Percentiles rank a stretch among this genome's conserved stretches.
phyloP scores from a whole-genome alignment of 2,329 filamentous ascomycete genomes.

The Fusarium xylarioides region DNA sequence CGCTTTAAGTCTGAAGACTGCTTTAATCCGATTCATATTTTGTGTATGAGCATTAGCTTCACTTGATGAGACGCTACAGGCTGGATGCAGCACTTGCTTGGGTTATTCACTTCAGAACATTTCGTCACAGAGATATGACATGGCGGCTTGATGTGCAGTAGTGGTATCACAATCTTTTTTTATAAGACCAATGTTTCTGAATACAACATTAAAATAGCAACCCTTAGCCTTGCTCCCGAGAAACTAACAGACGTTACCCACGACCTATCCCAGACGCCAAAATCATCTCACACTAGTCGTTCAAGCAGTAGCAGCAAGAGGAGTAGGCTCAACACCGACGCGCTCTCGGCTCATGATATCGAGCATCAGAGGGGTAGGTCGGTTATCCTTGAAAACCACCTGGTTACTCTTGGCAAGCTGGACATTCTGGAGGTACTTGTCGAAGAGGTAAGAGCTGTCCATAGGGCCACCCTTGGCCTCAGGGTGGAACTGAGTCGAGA shows the following conservation, averaged over 20 bases:
- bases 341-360: constrained; percentile 94
- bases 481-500: constrained; percentile 98
- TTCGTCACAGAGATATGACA: not conserved
- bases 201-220: constrained; percentile 3
- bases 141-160: not conserved
- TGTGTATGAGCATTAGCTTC: not conserved
- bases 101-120: not conserved
- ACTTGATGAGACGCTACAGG: not conserved
- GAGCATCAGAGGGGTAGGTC: constrained; percentile 85
- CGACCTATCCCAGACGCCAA: constrained; percentile 28
- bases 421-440: constrained; percentile 93
- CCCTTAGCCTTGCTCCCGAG: constrained; percentile 15
- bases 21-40: not conserved
- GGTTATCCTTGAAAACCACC: constrained; percentile 82
- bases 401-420: constrained; percentile 88
- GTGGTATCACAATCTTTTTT: not conserved
- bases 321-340: constrained; percentile 80
- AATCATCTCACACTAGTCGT: constrained; percentile 19
- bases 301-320: constrained; percentile 62
- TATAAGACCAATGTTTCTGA: not conserved
- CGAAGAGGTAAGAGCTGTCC: constrained; percentile 95
- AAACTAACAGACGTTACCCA: constrained; percentile 22
- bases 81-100: not conserved
- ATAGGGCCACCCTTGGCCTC: constrained; percentile 97
- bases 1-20: not conserved